These are phyloP conservation scores for Colletotrichum sp. DNA, from an alignment of 2,329 filamentous ascomycete species.

Conservation along the genomic window DNA sequence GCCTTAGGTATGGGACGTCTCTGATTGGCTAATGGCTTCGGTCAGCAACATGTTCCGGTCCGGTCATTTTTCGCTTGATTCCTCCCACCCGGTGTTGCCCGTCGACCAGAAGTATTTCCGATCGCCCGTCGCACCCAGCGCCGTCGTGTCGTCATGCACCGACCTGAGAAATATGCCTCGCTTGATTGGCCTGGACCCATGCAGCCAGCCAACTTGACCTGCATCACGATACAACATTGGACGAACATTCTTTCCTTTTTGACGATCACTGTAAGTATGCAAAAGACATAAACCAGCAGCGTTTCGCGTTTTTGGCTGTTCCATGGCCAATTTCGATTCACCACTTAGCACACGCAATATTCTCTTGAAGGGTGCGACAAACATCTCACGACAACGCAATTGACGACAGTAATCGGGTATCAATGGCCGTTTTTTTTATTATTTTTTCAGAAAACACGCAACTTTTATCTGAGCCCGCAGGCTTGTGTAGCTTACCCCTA, in stretches of 20 bases:
- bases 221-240: slow-evolving; percentile 4
- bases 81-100: slow-evolving; percentile 8
- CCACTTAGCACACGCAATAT: neutral
- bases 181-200: slow-evolving; percentile 8
- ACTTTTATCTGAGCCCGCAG: neutral
- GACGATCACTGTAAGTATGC: neutral
- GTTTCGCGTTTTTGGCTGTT: neutral
- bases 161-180: slow-evolving; percentile 12
- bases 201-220: neutral
- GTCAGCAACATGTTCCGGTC: slow-evolving; percentile 19
- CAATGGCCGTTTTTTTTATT: neutral
- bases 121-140: neutral
- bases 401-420: neutral
- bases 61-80: slow-evolving; percentile 13
- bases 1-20: slow-evolving; percentile 19
- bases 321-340: neutral
- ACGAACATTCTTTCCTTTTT: neutral
- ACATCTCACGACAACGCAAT: neutral
- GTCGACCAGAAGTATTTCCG: slow-evolving; percentile 7
- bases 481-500: neutral
- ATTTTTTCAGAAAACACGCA: neutral
- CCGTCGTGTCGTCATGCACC: slow-evolving; percentile 2
- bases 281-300: neutral
- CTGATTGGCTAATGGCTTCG: slow-evolving; percentile 16
- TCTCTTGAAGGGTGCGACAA: neutral